Conservation (phyloP, 208 protist species). For the Trypanosoma vivax region DNA sequence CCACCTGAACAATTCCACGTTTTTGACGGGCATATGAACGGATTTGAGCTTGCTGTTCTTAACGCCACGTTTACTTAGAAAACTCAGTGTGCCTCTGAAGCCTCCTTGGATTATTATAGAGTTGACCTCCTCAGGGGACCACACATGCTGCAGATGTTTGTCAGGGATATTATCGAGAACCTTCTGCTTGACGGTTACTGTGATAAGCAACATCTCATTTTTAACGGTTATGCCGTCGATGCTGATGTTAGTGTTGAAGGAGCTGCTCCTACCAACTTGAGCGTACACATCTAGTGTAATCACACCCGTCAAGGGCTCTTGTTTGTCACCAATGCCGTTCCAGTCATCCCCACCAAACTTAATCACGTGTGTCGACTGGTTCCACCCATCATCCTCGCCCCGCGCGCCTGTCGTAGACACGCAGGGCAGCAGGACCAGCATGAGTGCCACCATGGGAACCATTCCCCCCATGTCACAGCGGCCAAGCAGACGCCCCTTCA, state of each 20-base stretch:
- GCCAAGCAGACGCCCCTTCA: no score
- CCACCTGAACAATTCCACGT: not conserved
- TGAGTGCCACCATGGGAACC: not conserved
- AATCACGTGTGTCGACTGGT: constrained; percentile 9
- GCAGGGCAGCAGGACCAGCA: not conserved
- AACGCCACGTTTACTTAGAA: not conserved
- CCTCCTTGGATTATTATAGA: constrained; percentile 13
- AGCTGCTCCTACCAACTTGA: constrained; percentile 2
- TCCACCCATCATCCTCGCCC: no score
- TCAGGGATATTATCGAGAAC: not conserved
- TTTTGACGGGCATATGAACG: not conserved
- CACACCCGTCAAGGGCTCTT: not conserved
- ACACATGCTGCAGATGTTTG: constrained; percentile 7
- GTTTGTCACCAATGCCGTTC: not conserved
- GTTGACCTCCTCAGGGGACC: constrained; percentile 17
- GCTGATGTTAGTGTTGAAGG: constrained; percentile 13
- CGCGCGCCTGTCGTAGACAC: not conserved
- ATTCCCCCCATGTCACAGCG: no score
- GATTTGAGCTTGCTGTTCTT: not conserved
- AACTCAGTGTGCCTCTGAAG: constrained; percentile 7
- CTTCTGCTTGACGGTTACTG: constrained; percentile 8
- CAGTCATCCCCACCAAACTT: constrained; percentile 5
- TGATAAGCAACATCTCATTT: not conserved
- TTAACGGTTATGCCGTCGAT: not conserved
- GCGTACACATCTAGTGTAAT: constrained; percentile 3